Percentiles rank a stretch among this genome's conserved stretches.
These are phyloP conservation scores for Trichosanthes truncata DNA, from an alignment of 306 rosid species.

Conservation along the genomic window DNA sequence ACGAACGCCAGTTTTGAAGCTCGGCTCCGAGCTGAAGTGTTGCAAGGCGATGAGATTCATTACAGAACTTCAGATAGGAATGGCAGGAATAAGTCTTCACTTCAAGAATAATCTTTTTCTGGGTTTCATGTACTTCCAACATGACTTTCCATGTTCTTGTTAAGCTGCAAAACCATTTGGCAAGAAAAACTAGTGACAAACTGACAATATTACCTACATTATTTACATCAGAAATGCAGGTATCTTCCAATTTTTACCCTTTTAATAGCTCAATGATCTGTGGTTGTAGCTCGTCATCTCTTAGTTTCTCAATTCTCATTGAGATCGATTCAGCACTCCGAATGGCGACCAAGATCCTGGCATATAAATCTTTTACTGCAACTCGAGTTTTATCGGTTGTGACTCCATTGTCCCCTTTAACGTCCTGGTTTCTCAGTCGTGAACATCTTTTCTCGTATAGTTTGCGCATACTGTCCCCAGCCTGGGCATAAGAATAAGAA, in stretches of 20 bases:
- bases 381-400: slow-evolving; percentile 66
- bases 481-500: slow-evolving; percentile 32
- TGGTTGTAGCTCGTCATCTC: slow-evolving; percentile 88
- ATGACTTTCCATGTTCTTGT: slow-evolving; percentile 64
- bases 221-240: not conserved
- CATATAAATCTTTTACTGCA: slow-evolving; percentile 68
- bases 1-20: slow-evolving; percentile 66
- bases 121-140: slow-evolving; percentile 90
- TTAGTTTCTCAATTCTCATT: slow-evolving; percentile 60
- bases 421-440: slow-evolving; percentile 54
- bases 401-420: slow-evolving; percentile 53
- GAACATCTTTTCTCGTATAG: slow-evolving; percentile 69
- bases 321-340: slow-evolving; percentile 89
- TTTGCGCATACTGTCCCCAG: slow-evolving; percentile 71
- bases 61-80: slow-evolving; percentile 51
- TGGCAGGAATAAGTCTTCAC: slow-evolving; percentile 61
- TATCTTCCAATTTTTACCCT: slow-evolving; percentile 46
- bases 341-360: slow-evolving; percentile 82
- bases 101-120: slow-evolving; percentile 66
- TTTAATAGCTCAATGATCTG: slow-evolving; percentile 76
- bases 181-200: slow-evolving; percentile 19
- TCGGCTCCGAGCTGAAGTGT: slow-evolving; percentile 68
- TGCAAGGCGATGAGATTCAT: slow-evolving; percentile 63
- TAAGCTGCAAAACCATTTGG: slow-evolving; percentile 44
- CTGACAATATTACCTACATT: not conserved